These are phyloP conservation scores for Calonectria multiphialidica DNA, from an alignment of 2,329 filamentous ascomycete species.

Conservation along the genomic window DNA sequence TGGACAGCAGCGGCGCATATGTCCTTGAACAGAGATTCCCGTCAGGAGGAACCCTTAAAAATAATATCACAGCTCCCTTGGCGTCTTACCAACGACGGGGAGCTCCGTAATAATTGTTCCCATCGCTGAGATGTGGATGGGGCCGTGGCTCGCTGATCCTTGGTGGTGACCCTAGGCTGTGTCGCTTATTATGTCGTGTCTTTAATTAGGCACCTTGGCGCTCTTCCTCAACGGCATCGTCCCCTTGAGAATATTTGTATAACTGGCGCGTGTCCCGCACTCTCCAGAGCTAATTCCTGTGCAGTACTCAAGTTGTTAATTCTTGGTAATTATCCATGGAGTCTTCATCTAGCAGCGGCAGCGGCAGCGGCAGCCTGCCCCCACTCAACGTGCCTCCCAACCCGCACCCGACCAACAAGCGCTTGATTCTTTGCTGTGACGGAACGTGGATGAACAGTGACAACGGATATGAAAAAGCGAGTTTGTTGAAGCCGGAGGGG, in stretches of 20 bases:
- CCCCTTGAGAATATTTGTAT: background rate
- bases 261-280: background rate
- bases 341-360: background rate
- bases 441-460: constrained; percentile 68
- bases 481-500: constrained; percentile 50
- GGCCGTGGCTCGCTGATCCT: constrained; percentile 28
- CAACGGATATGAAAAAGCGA: constrained; percentile 58
- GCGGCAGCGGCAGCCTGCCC: background rate
- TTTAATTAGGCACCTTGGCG: constrained; percentile 15
- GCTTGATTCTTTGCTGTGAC: constrained; percentile 65
- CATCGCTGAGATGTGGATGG: constrained; percentile 7
- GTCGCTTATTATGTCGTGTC: constrained; percentile 36
- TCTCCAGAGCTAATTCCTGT: background rate
- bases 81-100: background rate
- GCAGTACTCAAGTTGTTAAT: background rate
- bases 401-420: constrained; percentile 49
- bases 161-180: constrained; percentile 35
- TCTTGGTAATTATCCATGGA: background rate
- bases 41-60: background rate
- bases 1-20: background rate
- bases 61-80: background rate
- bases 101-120: constrained; percentile 20
- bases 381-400: background rate
- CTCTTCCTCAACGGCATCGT: background rate
- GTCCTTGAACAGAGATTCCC: background rate